Conservation (phyloP, 2,329 filamentous ascomycete genomes). For the Diaporthe sp. region DNA sequence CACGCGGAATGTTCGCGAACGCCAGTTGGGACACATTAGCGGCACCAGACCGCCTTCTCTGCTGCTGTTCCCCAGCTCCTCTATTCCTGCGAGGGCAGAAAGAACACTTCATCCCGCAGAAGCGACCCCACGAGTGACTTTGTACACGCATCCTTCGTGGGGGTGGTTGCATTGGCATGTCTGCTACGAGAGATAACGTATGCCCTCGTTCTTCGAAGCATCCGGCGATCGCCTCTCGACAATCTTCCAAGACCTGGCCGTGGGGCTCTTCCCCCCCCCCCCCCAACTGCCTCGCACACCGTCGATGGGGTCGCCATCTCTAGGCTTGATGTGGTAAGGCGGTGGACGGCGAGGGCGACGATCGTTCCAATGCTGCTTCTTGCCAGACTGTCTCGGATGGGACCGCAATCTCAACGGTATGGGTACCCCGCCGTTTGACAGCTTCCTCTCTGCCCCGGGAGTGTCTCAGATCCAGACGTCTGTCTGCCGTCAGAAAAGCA, state of each 20-base stretch:
- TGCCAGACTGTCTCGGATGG: constrained; percentile 33
- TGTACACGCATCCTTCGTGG: constrained; percentile 34
- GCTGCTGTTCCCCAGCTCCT: constrained; percentile 20
- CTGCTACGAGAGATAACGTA: constrained; percentile 32
- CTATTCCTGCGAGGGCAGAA: constrained; percentile 26
- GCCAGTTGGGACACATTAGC: constrained; percentile 29
- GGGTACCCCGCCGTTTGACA: constrained; percentile 32
- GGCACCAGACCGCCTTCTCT: constrained; percentile 35
- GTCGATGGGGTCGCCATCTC: constrained; percentile 24
- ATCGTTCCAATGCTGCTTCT: constrained; percentile 26
- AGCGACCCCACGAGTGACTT: constrained; percentile 31
- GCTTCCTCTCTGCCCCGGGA: constrained; percentile 29
- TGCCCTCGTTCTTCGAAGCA: constrained; percentile 14
- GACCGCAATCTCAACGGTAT: constrained; percentile 36
- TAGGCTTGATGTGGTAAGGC: constrained; percentile 28
- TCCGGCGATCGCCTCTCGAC: constrained; percentile 35
- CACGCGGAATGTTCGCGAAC: constrained; percentile 22
- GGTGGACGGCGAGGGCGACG: constrained; percentile 25
- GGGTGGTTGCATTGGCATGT: constrained; percentile 30
- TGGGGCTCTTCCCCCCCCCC: constrained; percentile 3
- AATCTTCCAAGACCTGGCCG: constrained; percentile 26
- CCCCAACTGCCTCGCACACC: constrained; percentile 33
- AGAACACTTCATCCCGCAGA: constrained; percentile 32
- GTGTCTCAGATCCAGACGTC: constrained; percentile 30
- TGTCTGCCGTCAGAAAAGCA: constrained; percentile 14